A percentile compares a stretch with the other conserved stretches of the same genome.
These are phyloP conservation scores for Tolypocladium inflatum DNA, from an alignment of 2,329 filamentous ascomycete genomes.

Conservation along the genomic window DNA sequence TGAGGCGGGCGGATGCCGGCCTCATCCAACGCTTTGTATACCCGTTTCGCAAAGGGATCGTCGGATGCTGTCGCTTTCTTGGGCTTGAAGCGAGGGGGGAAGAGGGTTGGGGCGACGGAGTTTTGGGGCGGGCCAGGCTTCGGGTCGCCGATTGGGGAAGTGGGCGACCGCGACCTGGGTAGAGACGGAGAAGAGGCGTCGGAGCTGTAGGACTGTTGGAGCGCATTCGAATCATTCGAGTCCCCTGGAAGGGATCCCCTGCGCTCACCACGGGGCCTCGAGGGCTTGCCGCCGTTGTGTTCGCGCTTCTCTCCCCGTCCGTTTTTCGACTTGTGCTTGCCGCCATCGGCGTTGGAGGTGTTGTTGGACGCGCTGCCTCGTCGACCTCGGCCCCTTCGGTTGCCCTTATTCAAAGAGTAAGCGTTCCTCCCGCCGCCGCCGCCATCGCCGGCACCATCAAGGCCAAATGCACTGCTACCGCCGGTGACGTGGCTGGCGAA, in stretches of 20 bases:
- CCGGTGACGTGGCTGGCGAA: constrained; percentile 15
- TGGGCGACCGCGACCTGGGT: background rate
- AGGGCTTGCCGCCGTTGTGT: constrained; percentile 1
- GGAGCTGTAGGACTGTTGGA: constrained; percentile 2
- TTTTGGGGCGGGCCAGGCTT: background rate
- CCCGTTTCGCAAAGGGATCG: constrained; percentile 37
- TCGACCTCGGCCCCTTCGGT: constrained; percentile 10
- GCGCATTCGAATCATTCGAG: constrained; percentile 2
- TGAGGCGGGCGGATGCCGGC: constrained; percentile 43
- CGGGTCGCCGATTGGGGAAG: background rate
- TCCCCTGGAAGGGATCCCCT: constrained; percentile 2
- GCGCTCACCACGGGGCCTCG: constrained; percentile 3
- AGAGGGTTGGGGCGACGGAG: constrained; percentile 13
- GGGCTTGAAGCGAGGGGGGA: constrained; percentile 9
- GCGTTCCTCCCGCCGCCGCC: background rate
- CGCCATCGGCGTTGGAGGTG: constrained; percentile 16
- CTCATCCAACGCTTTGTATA: constrained; percentile 42
- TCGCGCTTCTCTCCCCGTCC: constrained; percentile 14
- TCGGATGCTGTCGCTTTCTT: constrained; percentile 12
- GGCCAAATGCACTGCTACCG: constrained; percentile 16
- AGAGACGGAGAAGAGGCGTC: constrained; percentile 7
- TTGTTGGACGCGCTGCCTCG: constrained; percentile 11
- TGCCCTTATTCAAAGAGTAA: constrained; percentile 13
- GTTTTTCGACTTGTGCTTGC: constrained; percentile 9
- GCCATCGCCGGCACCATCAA: constrained; percentile 17